Base-by-base conservation (phyloP, 495 filamentous ascomycete species). In the Corynascus novoguineensis region DNA sequence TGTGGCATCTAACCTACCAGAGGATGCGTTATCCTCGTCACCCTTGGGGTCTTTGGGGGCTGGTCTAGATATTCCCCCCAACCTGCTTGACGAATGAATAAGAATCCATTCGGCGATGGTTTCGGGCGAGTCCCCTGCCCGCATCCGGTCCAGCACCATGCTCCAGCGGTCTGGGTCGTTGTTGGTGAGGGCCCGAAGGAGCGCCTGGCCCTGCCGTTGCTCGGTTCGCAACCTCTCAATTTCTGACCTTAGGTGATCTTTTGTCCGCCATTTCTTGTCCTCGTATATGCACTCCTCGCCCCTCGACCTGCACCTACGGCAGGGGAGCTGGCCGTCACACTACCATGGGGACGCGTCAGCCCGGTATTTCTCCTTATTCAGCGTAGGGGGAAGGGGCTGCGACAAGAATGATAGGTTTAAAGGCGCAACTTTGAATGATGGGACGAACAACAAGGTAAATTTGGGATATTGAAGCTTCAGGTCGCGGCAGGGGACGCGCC, bases 181-280 rank as follows among this genome's bases (percentile, higher is more conserved):
- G 58, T 67, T 62, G 3, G 54, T 55, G 8, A 69, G 62, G 1
- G 67, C 64, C 11, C 55, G 60, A n/a, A 69, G 63, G 9, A 69
- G 31, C 0, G 64, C 64, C n/a, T 64, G 58, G 19, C 60, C 60
- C 35, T 62, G 64, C 10, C 60, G 67, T 27, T 69, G 64, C 21
- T 67, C 67, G 1, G 55, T 48, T 35, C 64, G 60, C 31, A 69
- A 56, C 11, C 64, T 58, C 50, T 67, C 62, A 14, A 69, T 67
- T 50, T 69, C 67, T 31, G 62, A 67, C 21, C 67, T 57, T n/a
- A 69, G 44, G 38, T 69, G 67, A 54, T 67, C 67, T 52, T 69
- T 69, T 25, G 67, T 69, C 19, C 67, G 52, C 64, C 62, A 67
- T 48, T 65, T 69, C 40, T 69, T 67, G 58, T 67, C 67, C 25